Conservation (phyloP, 306 rosid genomes). For the Astragalus glycyphyllos region DNA sequence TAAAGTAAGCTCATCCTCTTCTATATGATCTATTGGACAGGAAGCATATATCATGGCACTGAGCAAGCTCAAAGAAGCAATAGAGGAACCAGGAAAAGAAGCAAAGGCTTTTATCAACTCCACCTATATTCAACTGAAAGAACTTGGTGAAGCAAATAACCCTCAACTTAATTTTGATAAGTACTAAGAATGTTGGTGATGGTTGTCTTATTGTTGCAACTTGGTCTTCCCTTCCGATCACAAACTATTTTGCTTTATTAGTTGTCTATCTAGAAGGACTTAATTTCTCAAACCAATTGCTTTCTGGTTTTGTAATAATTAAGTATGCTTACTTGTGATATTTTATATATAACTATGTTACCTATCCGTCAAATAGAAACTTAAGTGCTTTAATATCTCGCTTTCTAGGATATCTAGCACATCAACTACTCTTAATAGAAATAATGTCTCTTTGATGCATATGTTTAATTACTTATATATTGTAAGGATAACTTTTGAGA, state of each 20-base stretch:
- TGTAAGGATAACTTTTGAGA: no score
- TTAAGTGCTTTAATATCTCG: no score
- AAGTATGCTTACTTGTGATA: neutral
- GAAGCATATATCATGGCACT: slow-evolving; percentile 53
- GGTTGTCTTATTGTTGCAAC: neutral
- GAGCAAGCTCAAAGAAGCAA: slow-evolving; percentile 48
- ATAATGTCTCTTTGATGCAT: no score
- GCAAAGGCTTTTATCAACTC: slow-evolving; percentile 47
- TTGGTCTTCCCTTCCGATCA: neutral
- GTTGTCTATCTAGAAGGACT: neutral
- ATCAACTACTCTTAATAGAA: no score
- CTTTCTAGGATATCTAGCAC: no score
- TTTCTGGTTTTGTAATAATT: neutral
- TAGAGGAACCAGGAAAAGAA: slow-evolving; percentile 50
- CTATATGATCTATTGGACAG: slow-evolving; percentile 25
- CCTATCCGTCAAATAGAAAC: no score
- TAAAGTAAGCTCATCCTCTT: no score
- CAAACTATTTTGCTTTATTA: neutral
- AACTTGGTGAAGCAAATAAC: slow-evolving; percentile 29
- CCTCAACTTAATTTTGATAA: slow-evolving; percentile 16
- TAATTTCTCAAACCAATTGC: neutral
- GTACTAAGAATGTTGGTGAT: slow-evolving; percentile 21
- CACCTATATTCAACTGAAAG: slow-evolving; percentile 38
- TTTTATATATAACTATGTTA: no score
- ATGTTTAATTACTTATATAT: no score